Evolutionary conservation across 805 yeast species (phyloP), one percentile per base, ranked within the genome.

Genomic region (Nakazawaea pomicola): DNA sequence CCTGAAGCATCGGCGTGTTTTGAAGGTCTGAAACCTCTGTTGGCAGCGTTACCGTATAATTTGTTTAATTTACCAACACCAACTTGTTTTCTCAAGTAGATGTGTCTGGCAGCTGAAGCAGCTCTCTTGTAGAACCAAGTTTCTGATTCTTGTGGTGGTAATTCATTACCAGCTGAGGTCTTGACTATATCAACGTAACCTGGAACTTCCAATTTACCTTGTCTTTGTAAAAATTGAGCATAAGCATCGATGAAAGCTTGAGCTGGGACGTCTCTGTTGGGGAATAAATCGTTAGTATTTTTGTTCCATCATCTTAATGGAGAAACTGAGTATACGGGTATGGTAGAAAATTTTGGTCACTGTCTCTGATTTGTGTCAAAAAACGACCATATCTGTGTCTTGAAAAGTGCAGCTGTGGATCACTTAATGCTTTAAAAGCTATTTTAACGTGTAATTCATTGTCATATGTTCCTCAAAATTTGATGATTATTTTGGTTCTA

Each of bases 91-190:
- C 96, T 89, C 76, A 93, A 80, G 95, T 93, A 93, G 75, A 93
- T 83, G 90, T 93, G 99, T 81, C 99, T 93, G 67, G 99, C 99
- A 72, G 90, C 89, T 49, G 99, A 91, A 65, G 99, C 99, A 64
- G 99, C 95, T 76, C 99, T 86, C 87, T 86, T 87, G 96, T 91
- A 91, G 86, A 88, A 91, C 99, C 99, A 93, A 67, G 91, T 89
- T 77, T 89, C 98, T 62, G 98, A 75, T 70, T 93, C 98, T 78
- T 91, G 98, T 71, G 99, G 99, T 71, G 99, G 99, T 72, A 93
- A 85, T 71, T 93, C 99, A 69, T 91, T 90, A 77, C 96, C 95
- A 58, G 95, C 83, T 56, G 96, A 85, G 72, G 99, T 93, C 89
- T 93, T 93, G 78, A 93, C 99, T 62, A 91, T 74, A 80, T 93